These are phyloP conservation scores for Leishmania martiniquensis DNA, from an alignment of 208 protist genomes.

Conservation along the genomic window DNA sequence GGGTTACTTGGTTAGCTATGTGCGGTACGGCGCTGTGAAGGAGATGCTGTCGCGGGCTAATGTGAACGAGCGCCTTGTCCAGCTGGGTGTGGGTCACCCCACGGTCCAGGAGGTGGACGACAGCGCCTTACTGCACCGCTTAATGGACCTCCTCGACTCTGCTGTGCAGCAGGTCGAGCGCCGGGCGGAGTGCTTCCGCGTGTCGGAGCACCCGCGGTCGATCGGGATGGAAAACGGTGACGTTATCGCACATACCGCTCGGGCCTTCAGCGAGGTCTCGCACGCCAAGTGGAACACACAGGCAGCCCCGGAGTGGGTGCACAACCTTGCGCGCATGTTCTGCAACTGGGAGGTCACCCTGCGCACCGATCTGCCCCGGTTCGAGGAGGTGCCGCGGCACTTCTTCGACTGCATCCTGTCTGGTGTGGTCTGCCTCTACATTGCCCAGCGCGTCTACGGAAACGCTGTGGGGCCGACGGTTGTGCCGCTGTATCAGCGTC, in stretches of 20 bases:
- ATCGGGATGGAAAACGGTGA: slow-evolving; percentile 55
- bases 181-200: slow-evolving; percentile 44
- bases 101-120: slow-evolving; percentile 65
- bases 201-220: slow-evolving; percentile 35
- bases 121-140: slow-evolving; percentile 42
- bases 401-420: slow-evolving; percentile 84
- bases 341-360: slow-evolving; percentile 89
- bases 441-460: slow-evolving; percentile 78
- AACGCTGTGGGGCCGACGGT: slow-evolving; percentile 39
- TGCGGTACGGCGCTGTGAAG: slow-evolving; percentile 60
- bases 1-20: slow-evolving; percentile 72
- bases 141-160: slow-evolving; percentile 80
- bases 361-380: slow-evolving; percentile 71
- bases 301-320: slow-evolving; percentile 73
- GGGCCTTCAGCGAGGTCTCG: slow-evolving; percentile 58
- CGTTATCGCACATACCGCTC: slow-evolving; percentile 47
- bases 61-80: slow-evolving; percentile 63
- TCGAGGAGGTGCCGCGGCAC: slow-evolving; percentile 79
- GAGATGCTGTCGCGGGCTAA: slow-evolving; percentile 72
- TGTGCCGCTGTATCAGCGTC: slow-evolving; percentile 46
- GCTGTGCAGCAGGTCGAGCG: slow-evolving; percentile 65
- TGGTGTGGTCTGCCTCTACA: slow-evolving; percentile 67
- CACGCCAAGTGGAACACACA: slow-evolving; percentile 51
- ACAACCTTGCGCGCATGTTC: slow-evolving; percentile 85
- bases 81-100: slow-evolving; percentile 65